Conservation (phyloP, 352 stramenopile genomes). For the Pythium rishiriense region DNA sequence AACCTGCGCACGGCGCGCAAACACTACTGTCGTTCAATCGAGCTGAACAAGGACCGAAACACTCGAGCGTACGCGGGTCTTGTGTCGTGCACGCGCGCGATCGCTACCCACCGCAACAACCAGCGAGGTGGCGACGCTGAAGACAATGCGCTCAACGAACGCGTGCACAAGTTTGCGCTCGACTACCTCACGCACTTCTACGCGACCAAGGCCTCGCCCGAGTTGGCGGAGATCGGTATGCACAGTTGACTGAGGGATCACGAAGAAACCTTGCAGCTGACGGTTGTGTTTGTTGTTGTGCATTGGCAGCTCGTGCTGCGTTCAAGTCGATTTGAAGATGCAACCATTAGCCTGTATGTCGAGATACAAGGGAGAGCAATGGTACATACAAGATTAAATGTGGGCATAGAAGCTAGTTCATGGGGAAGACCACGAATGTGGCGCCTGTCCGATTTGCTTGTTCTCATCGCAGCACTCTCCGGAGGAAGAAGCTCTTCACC, state of each 20-base stretch:
- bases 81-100: constrained; percentile 36
- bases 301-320: constrained; percentile 21
- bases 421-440: not conserved
- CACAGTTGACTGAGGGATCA: not conserved
- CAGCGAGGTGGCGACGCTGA: constrained; percentile 30
- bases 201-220: constrained; percentile 26
- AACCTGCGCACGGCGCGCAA: constrained; percentile 39
- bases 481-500: not conserved
- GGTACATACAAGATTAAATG: not conserved
- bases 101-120: constrained; percentile 34
- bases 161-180: constrained; percentile 36
- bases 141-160: constrained; percentile 38
- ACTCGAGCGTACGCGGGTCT: constrained; percentile 33
- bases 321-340: constrained; percentile 30
- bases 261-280: not conserved
- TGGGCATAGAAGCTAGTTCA: constrained; percentile 3
- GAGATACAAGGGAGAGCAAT: not conserved
- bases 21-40: constrained; percentile 41
- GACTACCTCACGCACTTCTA: constrained; percentile 34
- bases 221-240: constrained; percentile 32
- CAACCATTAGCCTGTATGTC: not conserved
- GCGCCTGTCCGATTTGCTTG: too few species aligned
- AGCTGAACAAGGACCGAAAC: constrained; percentile 41
- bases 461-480: too few species aligned
- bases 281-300: not conserved